Conservation (phyloP, 768 basidiomycete species). For the Cubamyces sp. region DNA sequence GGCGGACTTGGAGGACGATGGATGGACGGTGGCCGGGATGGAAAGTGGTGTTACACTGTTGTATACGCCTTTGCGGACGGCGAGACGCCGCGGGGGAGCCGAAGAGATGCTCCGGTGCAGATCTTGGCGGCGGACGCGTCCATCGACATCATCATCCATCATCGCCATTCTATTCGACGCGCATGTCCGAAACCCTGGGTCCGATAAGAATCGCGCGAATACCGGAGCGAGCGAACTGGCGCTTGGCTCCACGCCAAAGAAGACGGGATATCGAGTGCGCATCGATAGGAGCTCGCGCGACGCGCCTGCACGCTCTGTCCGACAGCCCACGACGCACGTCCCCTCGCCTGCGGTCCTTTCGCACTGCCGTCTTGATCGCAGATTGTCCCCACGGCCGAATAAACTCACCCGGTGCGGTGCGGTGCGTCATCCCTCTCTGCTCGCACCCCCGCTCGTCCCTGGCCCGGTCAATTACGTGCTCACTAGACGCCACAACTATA, state of each 20-base stretch:
- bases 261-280: background rate
- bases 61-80: slow-evolving; percentile 2
- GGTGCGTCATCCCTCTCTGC: slow-evolving; percentile 9
- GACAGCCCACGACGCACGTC: background rate
- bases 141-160: background rate
- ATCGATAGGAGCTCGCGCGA: slow-evolving; percentile 7
- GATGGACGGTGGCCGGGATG: background rate
- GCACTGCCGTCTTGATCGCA: slow-evolving; percentile 20
- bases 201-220: slow-evolving; percentile 18
- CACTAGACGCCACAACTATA: slow-evolving; percentile 9
- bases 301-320: too few species aligned
- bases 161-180: too few species aligned
- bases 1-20: too few species aligned
- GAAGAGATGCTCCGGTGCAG: slow-evolving; percentile 14
- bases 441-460: background rate
- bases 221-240: slow-evolving; percentile 6
- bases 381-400: slow-evolving; percentile 11
- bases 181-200: background rate
- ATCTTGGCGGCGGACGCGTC: slow-evolving; percentile 7
- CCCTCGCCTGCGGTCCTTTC: slow-evolving; percentile 16
- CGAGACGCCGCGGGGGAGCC: slow-evolving; percentile 13
- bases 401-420: background rate
- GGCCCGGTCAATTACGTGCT: slow-evolving; percentile 20
- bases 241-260: slow-evolving; percentile 6
- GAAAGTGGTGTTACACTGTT: background rate